Evolutionary conservation across 768 basidiomycete genomes (phyloP), one percentile per base, ranked within the genome.

Genomic region (Phylloporus sp.): DNA sequence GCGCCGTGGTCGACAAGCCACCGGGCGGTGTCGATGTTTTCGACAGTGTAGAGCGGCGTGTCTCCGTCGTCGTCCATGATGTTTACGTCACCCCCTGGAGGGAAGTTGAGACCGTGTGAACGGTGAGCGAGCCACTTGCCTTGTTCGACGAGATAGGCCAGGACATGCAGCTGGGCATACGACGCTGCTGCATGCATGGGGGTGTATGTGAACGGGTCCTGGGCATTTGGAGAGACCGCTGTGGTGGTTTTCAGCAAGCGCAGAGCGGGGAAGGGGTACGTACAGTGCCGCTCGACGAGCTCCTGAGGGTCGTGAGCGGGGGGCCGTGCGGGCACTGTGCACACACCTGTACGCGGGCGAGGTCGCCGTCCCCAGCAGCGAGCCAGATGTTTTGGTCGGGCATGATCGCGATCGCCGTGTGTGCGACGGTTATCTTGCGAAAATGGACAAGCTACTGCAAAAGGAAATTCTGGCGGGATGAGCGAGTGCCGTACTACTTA

Each of bases 111-210:
- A 22, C 6, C 6, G 23, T 32, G 40, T 5, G 12, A n/a, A 18
- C 12, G 46, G 18, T 42, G 22, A 39, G 3, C 20, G 50, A 32
- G 41, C 47, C n/a, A 86, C 88, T 88, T 66, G 86, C 89, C 89
- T 65, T 75, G 76, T 13, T 82, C 80, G 50, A 93, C 73, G 50
- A 97, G 81, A 71, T 91, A 95, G 13, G 82, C 76, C 29, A 97
- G 73, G 36, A 94, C 67, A 42, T 85, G 70, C 9, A 88, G 65
- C 27, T 93, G 93, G 16, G 84, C 90, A 62, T 95, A 97, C 1
- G 93, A 95, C 1, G 94, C 93, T 13, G 94, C 93, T 16, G 94
- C 94, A 70, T 97, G 93, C 88, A 92, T 90, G 31, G 90, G 88
- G 0, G 90, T 92, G 69, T 92, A 92, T 28, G 88, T 87, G 72